Conservation (phyloP, 306 rosid genomes). For the Prinsepia uniflora region DNA sequence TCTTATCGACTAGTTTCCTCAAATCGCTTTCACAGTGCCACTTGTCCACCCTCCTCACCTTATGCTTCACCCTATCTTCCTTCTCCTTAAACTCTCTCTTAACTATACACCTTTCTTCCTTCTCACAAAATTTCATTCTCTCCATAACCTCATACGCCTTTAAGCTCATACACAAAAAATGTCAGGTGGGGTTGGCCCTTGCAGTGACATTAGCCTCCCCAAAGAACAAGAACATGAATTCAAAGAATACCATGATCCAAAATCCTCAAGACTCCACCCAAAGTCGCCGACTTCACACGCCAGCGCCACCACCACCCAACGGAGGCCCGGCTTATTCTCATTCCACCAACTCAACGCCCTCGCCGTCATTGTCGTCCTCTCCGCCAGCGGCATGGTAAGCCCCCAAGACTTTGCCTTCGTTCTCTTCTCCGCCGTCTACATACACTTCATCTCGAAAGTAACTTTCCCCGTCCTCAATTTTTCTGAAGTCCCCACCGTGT, state of each 20-base stretch:
- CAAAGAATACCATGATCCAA: constrained; percentile 39
- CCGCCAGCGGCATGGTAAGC: constrained; percentile 78
- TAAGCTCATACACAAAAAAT: constrained; percentile 15
- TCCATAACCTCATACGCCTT: neutral
- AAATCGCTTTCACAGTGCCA: neutral
- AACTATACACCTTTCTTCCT: neutral
- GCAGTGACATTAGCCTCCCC: constrained; percentile 53
- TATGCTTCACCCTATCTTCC: constrained; percentile 9
- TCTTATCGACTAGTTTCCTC: neutral
- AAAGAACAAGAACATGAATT: constrained; percentile 42
- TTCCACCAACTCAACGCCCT: constrained; percentile 65
- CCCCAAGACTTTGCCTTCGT: constrained; percentile 62
- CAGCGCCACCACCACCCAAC: neutral
- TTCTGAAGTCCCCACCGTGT: constrained; percentile 36
- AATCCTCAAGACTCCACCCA: constrained; percentile 22
- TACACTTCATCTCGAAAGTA: constrained; percentile 52
- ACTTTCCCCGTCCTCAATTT: constrained; percentile 56
- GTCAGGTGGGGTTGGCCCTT: constrained; percentile 88
- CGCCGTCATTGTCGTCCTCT: constrained; percentile 48
- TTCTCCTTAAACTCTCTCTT: neutral
- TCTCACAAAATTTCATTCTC: neutral
- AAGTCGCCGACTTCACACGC: neutral
- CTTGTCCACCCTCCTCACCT: constrained; percentile 13
- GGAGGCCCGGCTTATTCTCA: constrained; percentile 36
- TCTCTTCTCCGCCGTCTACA: constrained; percentile 50